A percentile compares a stretch with the other conserved stretches of the same genome.
Evolutionary conservation across 805 yeast genomes (phyloP).

Genomic region (Blastobotrys peoriensis): DNA sequence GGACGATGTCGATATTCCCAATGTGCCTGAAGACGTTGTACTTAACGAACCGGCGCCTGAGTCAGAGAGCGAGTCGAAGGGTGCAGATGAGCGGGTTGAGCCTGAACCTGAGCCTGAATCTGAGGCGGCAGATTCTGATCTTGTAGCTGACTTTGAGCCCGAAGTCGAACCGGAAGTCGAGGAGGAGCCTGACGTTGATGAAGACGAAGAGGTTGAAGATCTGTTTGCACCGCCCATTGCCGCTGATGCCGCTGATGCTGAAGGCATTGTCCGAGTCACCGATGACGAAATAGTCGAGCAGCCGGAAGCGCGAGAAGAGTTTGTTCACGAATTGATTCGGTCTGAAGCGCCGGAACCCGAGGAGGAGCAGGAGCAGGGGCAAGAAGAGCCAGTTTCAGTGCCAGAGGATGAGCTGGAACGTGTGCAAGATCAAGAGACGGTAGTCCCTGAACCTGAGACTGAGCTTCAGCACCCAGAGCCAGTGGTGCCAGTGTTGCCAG

Average conservation of each 20-base stretch:
- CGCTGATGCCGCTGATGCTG: conserved; percentile 3
- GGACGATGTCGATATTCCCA: no score
- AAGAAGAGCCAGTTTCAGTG: background rate
- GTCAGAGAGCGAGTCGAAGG: conserved; percentile 4
- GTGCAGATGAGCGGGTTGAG: conserved; percentile 9
- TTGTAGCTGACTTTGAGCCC: no score
- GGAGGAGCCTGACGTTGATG: conserved; percentile 12
- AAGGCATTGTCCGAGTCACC: background rate
- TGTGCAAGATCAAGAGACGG: background rate
- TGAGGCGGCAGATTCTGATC: conserved; percentile 11
- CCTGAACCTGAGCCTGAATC: conserved; percentile 1
- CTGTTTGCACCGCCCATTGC: conserved; percentile 3
- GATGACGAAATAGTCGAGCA: conserved; percentile 6
- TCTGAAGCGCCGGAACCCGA: background rate
- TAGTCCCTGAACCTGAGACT: background rate
- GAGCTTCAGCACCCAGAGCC: background rate
- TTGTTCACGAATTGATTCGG: background rate
- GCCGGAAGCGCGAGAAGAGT: conserved; percentile 1
- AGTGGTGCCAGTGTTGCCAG: background rate
- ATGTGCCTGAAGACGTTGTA: no score
- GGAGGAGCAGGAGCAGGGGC: background rate
- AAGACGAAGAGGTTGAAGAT: conserved; percentile 6
- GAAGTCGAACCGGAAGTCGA: conserved; percentile 15
- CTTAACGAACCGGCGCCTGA: no score
- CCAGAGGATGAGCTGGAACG: background rate